Conservation (phyloP, 805 yeast species). For the Wickerhamiella musiphila region DNA sequence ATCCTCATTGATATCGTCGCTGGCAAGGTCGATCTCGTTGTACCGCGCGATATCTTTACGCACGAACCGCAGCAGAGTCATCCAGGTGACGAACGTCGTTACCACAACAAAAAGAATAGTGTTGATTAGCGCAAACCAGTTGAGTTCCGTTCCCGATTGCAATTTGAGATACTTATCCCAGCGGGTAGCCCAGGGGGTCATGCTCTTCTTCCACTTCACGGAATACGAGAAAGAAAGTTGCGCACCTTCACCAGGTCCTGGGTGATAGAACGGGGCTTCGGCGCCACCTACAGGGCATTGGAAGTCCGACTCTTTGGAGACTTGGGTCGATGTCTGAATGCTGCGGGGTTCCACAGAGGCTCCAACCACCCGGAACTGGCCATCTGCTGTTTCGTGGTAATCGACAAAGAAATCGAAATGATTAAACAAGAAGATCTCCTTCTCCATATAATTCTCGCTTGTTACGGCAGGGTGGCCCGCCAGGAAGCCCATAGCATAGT, state of each 20-base stretch:
- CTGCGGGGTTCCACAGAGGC: constrained; percentile 63
- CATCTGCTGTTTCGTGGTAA: constrained; percentile 57
- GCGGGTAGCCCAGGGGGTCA: constrained; percentile 89
- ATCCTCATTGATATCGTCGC: constrained; percentile 72
- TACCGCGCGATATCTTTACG: constrained; percentile 74
- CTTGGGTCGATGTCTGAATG: too few species aligned
- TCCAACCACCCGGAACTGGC: constrained; percentile 77
- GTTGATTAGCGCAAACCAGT: constrained; percentile 86
- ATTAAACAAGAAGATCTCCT: constrained; percentile 63
- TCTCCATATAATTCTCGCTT: constrained; percentile 1
- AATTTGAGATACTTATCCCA: constrained; percentile 95
- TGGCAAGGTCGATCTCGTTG: constrained; percentile 74
- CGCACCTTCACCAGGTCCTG: constrained; percentile 26
- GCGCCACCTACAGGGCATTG: neutral
- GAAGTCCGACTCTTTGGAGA: neutral
- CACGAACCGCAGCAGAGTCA: constrained; percentile 61
- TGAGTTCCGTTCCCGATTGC: constrained; percentile 68
- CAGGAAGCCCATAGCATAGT: constrained; percentile 18
- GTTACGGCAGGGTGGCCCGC: too few species aligned
- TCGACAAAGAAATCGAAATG: constrained; percentile 69
- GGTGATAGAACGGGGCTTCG: neutral
- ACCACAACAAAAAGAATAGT: constrained; percentile 67
- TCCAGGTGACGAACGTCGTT: constrained; percentile 60
- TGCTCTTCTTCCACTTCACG: constrained; percentile 50
- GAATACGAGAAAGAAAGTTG: constrained; percentile 71